phyloP scores from a whole-genome alignment of 768 basidiomycete genomes.

The Rickenella mellea region DNA sequence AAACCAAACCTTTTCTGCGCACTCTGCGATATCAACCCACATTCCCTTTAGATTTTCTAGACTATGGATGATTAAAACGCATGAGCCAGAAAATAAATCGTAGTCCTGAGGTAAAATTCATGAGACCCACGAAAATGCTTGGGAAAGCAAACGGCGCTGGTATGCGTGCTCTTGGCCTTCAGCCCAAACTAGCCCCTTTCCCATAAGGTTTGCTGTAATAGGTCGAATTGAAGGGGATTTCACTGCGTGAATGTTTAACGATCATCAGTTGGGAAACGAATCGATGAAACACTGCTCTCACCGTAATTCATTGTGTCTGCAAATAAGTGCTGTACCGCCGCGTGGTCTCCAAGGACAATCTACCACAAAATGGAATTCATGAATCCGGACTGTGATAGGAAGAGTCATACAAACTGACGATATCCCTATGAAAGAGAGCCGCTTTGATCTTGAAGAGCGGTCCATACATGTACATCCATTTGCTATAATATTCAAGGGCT shows the following conservation, averaged over 20 bases:
- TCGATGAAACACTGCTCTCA: slow-evolving; percentile 7
- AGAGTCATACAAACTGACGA: slow-evolving; percentile 21
- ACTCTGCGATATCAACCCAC: slow-evolving; percentile 23
- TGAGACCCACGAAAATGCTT: no score
- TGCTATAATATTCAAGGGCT: slow-evolving; percentile 21
- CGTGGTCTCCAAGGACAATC: slow-evolving; percentile 26
- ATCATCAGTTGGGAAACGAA: no score
- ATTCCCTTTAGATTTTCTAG: slow-evolving; percentile 24
- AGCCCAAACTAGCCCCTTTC: no score
- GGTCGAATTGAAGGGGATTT: no score
- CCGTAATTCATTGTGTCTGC: slow-evolving; percentile 24
- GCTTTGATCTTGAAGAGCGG: slow-evolving; percentile 27
- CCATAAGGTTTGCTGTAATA: no score
- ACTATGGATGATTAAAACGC: no score
- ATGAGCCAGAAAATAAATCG: no score
- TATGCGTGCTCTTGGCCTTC: no score
- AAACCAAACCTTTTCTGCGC: slow-evolving; percentile 24
- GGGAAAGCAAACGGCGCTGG: no score
- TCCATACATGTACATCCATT: slow-evolving; percentile 23
- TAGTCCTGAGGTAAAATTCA: no score
- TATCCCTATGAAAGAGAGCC: slow-evolving; percentile 28
- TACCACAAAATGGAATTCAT: slow-evolving; percentile 6
- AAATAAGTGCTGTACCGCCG: slow-evolving; percentile 29
- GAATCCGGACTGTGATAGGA: neutral
- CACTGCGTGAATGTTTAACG: no score